A percentile compares a stretch with the other conserved stretches of the same genome.
Evolutionary conservation across 306 rosid species (phyloP).

Genomic region (Acacia crassicarpa): DNA sequence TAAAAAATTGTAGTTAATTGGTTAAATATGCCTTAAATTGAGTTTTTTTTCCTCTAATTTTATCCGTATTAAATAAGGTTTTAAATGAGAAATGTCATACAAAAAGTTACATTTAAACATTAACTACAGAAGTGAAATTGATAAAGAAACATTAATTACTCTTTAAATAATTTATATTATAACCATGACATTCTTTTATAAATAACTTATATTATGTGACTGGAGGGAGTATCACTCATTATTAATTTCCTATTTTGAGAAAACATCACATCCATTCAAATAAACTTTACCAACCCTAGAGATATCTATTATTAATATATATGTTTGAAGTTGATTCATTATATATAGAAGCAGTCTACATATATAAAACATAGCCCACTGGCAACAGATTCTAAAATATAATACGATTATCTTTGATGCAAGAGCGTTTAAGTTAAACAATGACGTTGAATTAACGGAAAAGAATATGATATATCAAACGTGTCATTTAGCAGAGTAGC

Average conservation of each 20-base stretch:
- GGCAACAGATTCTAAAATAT: neutral
- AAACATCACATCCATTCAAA: neutral
- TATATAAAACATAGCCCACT: neutral
- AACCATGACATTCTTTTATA: too few relatives aligned
- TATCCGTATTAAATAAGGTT: too few relatives aligned
- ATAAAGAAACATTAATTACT: too few relatives aligned
- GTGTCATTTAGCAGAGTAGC: slow-evolving; percentile 44
- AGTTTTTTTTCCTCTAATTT: too few relatives aligned
- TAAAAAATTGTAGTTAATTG: too few relatives aligned
- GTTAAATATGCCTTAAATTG: too few relatives aligned
- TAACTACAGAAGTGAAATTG: too few relatives aligned
- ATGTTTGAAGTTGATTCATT: neutral
- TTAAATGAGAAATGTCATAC: too few relatives aligned
- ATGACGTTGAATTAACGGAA: neutral
- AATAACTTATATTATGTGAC: too few relatives aligned
- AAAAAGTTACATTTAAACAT: too few relatives aligned
- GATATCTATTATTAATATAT: neutral
- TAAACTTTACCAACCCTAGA: neutral
- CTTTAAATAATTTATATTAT: too few relatives aligned
- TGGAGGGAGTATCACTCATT: neutral
- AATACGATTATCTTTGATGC: neutral
- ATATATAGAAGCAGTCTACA: neutral
- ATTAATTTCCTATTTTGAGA: neutral
- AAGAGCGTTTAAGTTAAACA: neutral
- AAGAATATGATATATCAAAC: neutral